Base-by-base conservation (phyloP, 2,329 filamentous ascomycete species). In the Drechslera avenae region DNA sequence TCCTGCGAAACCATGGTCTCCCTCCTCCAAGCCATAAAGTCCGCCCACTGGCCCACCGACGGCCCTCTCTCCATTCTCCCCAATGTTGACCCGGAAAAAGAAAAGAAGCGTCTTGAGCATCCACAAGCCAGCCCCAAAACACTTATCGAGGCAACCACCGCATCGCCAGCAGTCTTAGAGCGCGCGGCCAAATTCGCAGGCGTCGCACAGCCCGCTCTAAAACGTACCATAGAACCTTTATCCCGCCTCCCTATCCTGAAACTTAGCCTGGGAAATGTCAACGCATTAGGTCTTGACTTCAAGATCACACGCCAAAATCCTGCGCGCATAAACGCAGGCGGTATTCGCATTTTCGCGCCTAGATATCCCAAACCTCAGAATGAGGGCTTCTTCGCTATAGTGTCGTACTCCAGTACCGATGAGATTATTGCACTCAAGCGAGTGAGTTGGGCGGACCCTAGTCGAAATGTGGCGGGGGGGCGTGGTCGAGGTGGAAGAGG, bases 301-400 rank as follows among this genome's bases (percentile, higher is more conserved):
- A 75, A 76, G 2, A 71, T 97, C 12, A 79, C 78, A 34, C 85
- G 92, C 0, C 76, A 83, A 41, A 96, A 96, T 72, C 69, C 82
- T 2, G 62, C 63, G 2, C 47, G 52, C 13, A 43, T 56, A 9
- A 61, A 62, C 3, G 56, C 61, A 8, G 59, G 59, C 1, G 88
- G 91, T 1, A 86, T 84, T 40, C 84, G 88, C 54, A 88, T 97
- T 68, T 96, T 87, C 64, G 91, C 94, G 0, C 93, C 95, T 2
- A 83, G 84, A 17, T 97, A 96, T 75, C 93, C 93, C 1, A 99
- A 99, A 75, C 86, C 91, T 13, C 94, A 99, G 74, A 94, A 86
- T 0, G 94, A 99, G 68, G 92, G 92, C 0, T 97, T 87, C 83
- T 97, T 99, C 73, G 84, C 94, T 12, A 69, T 97, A 17, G 81